phyloP scores from a whole-genome alignment of 306 rosid genomes.

The Inga oerstediana region DNA sequence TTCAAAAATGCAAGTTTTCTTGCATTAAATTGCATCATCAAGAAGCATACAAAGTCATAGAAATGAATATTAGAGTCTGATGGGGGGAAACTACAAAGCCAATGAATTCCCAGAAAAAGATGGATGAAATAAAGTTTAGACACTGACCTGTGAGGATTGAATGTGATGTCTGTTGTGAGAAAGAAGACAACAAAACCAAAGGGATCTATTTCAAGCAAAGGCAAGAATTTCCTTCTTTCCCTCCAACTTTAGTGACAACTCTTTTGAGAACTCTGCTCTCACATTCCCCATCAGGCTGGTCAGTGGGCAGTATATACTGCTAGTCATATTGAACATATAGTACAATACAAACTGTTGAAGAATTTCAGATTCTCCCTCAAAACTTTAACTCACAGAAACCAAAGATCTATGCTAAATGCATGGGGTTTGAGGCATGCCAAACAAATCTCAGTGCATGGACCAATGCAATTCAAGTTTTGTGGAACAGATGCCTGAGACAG shows the following conservation, averaged over 20 bases:
- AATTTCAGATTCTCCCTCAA: conserved; percentile 60
- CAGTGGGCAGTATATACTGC: conserved; percentile 48
- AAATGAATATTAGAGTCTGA: conserved; percentile 1
- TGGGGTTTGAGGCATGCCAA: conserved; percentile 84
- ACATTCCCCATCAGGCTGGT: conserved; percentile 68
- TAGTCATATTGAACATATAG: conserved; percentile 25
- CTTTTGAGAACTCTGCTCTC: conserved; percentile 53
- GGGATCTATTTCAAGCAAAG: conserved; percentile 32
- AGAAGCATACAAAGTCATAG: not conserved
- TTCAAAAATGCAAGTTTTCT: not conserved
- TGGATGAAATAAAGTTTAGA: conserved; percentile 23
- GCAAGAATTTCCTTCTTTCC: conserved; percentile 24
- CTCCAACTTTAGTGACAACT: conserved; percentile 33
- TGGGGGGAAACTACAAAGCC: not conserved
- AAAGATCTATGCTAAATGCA: conserved; percentile 55
- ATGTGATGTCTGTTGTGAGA: conserved; percentile 23
- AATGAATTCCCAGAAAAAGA: conserved; percentile 28
- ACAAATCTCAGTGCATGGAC: conserved; percentile 61
- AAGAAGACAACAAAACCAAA: conserved; percentile 39
- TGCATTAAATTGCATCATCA: conserved; percentile 1
- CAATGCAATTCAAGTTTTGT: conserved; percentile 68
- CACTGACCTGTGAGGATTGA: conserved; percentile 41
- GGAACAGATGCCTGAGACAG: conserved; percentile 68
- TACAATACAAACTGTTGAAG: conserved; percentile 38
- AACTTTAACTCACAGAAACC: conserved; percentile 56